phyloP scores from a whole-genome alignment of 805 yeast species.

The Ogataea nitratoaversa region DNA sequence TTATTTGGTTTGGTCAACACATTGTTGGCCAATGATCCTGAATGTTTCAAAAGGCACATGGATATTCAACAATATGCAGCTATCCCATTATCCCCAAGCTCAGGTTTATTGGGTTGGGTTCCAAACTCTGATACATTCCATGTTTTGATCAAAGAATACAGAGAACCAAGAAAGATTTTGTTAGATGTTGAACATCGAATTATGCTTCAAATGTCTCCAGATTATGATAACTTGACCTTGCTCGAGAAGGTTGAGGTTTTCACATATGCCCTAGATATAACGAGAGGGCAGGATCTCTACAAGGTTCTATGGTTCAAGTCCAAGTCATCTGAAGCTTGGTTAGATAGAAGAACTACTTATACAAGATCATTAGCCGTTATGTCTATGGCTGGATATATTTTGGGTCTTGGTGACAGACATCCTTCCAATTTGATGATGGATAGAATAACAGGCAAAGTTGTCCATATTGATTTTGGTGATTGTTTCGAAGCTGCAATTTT shows the following conservation, averaged over 20 bases:
- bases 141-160: constrained; percentile 82
- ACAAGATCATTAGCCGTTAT: constrained; percentile 94
- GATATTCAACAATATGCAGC: constrained; percentile 91
- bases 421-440: constrained; percentile 96
- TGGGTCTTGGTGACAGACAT: constrained; percentile 96
- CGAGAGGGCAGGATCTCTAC: constrained; percentile 93
- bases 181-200: constrained; percentile 91
- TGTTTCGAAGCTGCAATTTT: constrained; percentile 98
- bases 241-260: constrained; percentile 95
- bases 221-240: constrained; percentile 83
- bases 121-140: constrained; percentile 97
- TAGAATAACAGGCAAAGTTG: constrained; percentile 88
- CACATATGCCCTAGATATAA: constrained; percentile 90
- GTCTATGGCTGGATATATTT: constrained; percentile 98
- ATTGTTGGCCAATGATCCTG: constrained; percentile 81
- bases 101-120: constrained; percentile 97
- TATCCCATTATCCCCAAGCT: constrained; percentile 91
- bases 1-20: constrained; percentile 94
- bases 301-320: constrained; percentile 95
- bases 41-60: constrained; percentile 92
- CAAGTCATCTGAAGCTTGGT: constrained; percentile 95
- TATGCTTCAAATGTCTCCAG: constrained; percentile 97
- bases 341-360: constrained; percentile 93
- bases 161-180: constrained; percentile 86
- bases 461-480: constrained; percentile 98